Evolutionary conservation across 208 protist species (phyloP).

Genomic region (Porcisia hertigi): DNA sequence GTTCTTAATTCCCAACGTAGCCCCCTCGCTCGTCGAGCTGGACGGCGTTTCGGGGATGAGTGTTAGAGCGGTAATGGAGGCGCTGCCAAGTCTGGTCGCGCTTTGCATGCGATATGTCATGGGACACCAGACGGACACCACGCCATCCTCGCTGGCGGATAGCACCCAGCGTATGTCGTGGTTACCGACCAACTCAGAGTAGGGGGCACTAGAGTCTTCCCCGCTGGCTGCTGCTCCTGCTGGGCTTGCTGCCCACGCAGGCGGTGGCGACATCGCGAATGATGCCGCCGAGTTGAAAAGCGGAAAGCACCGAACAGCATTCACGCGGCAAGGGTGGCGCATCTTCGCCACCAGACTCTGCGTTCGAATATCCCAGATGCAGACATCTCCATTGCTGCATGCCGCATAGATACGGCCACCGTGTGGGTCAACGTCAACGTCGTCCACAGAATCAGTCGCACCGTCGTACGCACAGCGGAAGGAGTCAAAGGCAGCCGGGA

Average conservation of each 20-base stretch:
- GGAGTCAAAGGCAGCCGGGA: conserved; percentile 23
- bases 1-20: neutral
- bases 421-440: conserved; percentile 41
- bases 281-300: conserved; percentile 25
- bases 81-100: conserved; percentile 15
- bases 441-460: conserved; percentile 33
- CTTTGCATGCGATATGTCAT: conserved; percentile 39
- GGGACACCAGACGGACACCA: conserved; percentile 39
- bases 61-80: conserved; percentile 34
- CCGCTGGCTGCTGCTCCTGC: neutral
- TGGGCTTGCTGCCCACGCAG: neutral
- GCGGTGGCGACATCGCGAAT: neutral
- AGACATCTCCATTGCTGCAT: conserved; percentile 33
- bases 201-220: neutral
- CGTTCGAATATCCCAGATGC: conserved; percentile 40
- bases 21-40: neutral
- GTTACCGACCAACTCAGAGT: neutral
- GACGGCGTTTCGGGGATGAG: conserved; percentile 9
- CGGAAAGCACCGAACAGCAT: conserved; percentile 52
- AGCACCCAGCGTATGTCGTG: conserved; percentile 31
- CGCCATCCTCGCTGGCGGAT: conserved; percentile 47
- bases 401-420: conserved; percentile 48
- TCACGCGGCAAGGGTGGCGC: conserved; percentile 40
- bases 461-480: conserved; percentile 35
- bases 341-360: conserved; percentile 33